Evolutionary conservation across 2,329 filamentous ascomycete genomes (phyloP).

Genomic region (Alternaria novae-zelandiae): DNA sequence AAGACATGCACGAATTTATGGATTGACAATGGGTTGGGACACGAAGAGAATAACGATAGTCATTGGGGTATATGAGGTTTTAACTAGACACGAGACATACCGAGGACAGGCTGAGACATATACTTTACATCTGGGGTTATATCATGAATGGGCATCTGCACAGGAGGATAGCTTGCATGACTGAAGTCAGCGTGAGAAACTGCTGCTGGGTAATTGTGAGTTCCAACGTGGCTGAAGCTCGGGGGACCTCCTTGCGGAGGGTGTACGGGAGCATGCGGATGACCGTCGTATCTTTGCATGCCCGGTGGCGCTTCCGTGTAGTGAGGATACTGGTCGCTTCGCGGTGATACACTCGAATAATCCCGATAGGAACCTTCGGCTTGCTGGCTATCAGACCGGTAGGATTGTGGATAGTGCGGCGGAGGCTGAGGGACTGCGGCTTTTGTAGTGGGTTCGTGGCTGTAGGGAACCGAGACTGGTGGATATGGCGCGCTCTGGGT

Average conservation of each 20-base stretch:
- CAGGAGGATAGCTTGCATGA: constrained; percentile 38
- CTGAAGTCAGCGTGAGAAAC: constrained; percentile 35
- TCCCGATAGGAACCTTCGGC: constrained; percentile 30
- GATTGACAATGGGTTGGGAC: constrained; percentile 9
- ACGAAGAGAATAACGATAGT: constrained; percentile 37
- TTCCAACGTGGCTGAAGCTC: constrained; percentile 29
- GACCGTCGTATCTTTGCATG: constrained; percentile 32
- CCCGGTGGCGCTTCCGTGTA: constrained; percentile 27
- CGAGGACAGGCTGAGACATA: constrained; percentile 47
- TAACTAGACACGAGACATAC: constrained; percentile 51
- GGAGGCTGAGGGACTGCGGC: constrained; percentile 27
- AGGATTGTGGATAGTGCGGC: constrained; percentile 32
- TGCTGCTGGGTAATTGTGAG: constrained; percentile 28
- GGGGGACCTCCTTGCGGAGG: constrained; percentile 23
- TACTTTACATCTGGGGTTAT: constrained; percentile 45
- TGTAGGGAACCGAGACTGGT: constrained; percentile 34
- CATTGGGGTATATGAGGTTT: constrained; percentile 41
- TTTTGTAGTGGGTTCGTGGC: constrained; percentile 24
- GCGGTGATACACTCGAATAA: constrained; percentile 29
- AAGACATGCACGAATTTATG: constrained; percentile 16
- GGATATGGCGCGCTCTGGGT: constrained; percentile 31
- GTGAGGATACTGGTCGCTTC: constrained; percentile 31
- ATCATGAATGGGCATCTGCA: constrained; percentile 47
- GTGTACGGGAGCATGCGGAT: constrained; percentile 27
- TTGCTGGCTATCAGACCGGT: constrained; percentile 26